Evolutionary conservation across 768 basidiomycete species (phyloP).

Genomic region (Albatrellus ellisii): DNA sequence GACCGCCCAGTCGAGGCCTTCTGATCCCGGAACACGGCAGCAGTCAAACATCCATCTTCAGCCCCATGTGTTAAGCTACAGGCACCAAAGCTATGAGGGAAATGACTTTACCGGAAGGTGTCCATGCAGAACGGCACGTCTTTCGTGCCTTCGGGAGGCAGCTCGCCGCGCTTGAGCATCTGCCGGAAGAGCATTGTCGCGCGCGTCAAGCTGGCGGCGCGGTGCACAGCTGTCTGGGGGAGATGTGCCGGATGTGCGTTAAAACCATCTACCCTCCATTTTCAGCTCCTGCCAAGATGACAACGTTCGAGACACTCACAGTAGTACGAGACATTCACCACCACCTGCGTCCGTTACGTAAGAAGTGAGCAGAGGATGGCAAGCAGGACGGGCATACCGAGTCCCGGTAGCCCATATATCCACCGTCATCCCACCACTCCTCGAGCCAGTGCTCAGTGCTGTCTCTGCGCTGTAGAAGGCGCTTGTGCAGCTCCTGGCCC

Average conservation of each 20-base stretch:
- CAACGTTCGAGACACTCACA: slow-evolving; percentile 30
- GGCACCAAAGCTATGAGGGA: not conserved
- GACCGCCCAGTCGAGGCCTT: slow-evolving; percentile 67
- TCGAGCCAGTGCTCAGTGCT: slow-evolving; percentile 64
- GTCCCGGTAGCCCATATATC: slow-evolving; percentile 77
- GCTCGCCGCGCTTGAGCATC: slow-evolving; percentile 48
- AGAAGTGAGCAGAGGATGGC: not conserved
- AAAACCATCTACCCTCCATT: slow-evolving; percentile 52
- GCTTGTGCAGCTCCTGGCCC: slow-evolving; percentile 42
- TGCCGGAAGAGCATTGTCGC: slow-evolving; percentile 65
- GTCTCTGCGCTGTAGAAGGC: slow-evolving; percentile 41
- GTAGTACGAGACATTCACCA: slow-evolving; percentile 91
- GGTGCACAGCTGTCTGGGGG: slow-evolving; percentile 39
- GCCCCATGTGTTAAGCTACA: not conserved
- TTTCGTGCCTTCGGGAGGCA: slow-evolving; percentile 52
- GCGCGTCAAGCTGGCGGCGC: slow-evolving; percentile 62
- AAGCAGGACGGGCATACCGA: slow-evolving; percentile 35
- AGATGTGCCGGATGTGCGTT: slow-evolving; percentile 49
- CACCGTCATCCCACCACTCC: slow-evolving; percentile 88
- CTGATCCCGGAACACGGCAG: slow-evolving; percentile 61
- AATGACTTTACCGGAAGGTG: slow-evolving; percentile 50
- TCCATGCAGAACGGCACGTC: slow-evolving; percentile 78
- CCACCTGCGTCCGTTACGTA: slow-evolving; percentile 33
- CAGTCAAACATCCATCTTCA: slow-evolving; percentile 88
- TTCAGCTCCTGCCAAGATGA: not conserved